These are phyloP conservation scores for Cystobasidium pallidum DNA, from an alignment of 1,284 basidiomycete genomes.

Conservation along the genomic window DNA sequence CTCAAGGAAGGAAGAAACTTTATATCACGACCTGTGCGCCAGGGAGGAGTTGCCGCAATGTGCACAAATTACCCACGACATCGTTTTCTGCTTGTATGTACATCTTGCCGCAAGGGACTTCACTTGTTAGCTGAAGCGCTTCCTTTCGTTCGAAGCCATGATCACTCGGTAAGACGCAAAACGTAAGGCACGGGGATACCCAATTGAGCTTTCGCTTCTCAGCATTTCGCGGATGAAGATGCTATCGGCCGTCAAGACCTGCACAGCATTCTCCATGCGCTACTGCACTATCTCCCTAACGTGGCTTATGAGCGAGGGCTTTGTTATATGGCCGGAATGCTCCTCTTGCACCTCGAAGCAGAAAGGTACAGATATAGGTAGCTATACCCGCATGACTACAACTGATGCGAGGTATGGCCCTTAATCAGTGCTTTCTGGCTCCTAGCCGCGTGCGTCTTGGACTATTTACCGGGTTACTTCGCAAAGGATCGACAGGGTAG, in stretches of 20 bases:
- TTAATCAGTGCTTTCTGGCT: constrained; percentile 41
- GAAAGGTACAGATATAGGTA: constrained; percentile 23
- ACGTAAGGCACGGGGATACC: not conserved
- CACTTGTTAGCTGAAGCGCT: not conserved
- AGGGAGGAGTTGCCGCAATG: not conserved
- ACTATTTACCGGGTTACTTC: constrained; percentile 32
- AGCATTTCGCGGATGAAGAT: constrained; percentile 29
- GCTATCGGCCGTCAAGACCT: constrained; percentile 21
- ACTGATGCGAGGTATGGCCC: not conserved
- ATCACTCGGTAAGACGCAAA: constrained; percentile 9
- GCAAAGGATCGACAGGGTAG: not conserved
- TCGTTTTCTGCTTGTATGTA: constrained; percentile 17
- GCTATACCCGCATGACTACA: not conserved
- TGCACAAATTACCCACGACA: constrained; percentile 11
- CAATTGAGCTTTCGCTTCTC: not conserved
- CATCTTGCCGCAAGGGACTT: not conserved
- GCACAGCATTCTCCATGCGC: constrained; percentile 3
- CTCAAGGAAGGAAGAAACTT: not conserved
- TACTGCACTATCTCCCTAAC: constrained; percentile 23
- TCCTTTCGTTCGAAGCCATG: not conserved
- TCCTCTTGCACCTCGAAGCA: constrained; percentile 37
- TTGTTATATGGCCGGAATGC: constrained; percentile 23
- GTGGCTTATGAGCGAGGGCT: constrained; percentile 29
- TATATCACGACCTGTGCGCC: constrained; percentile 35
- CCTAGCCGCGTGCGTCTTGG: constrained; percentile 19